Evolutionary conservation across 2,329 filamentous ascomycete species (phyloP), one percentile per base, ranked within the genome.

Genomic region (Penicillium sumatraense): DNA sequence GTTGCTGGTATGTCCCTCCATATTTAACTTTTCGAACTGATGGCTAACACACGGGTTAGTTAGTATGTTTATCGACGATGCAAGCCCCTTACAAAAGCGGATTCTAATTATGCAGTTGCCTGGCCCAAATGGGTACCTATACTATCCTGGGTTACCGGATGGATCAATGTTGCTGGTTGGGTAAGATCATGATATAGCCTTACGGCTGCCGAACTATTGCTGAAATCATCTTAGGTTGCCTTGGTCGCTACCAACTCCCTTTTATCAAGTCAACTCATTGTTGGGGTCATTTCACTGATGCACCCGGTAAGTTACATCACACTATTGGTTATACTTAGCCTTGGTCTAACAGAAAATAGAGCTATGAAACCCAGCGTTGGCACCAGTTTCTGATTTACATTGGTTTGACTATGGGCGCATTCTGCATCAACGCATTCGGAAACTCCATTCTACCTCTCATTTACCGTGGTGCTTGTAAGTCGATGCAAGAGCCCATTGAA

Each of bases 311-410:
- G 59, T 11, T 8, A 9, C 2, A 13, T 5, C 2, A 10, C 8
- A 20, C 4, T 6, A 31, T 21, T 3, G 2, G 11, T 3, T 29
- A 18, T 51, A 13, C 29, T 31, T 4, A 31, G 29, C 24, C n/a
- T 38, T 16, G 36, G 9, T 11, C 11, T 21, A 13, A 38, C 29
- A 13, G 16, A 16, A 7, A 27, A 16, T 16, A 72, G 70, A 58
- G 26, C 54, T 90, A 88, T 67, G 76, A 79, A 18, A 56, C 81
- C 2, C 72, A 86, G 63, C 65, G 83, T 2, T 90, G 87, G 86
- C 87, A 91, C 62, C 84, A 89, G 62, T 90, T 90, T 69, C 77
- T 90, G 9, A 87, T 91, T 45, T 90, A 90, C 68, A 80, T 89
- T 40, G 86, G 73, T 5, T 85, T 86, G 66, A 86, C 83, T 0